Conservation (phyloP, 2,329 filamentous ascomycete genomes). For the Hypoxylon rubiginosum region DNA sequence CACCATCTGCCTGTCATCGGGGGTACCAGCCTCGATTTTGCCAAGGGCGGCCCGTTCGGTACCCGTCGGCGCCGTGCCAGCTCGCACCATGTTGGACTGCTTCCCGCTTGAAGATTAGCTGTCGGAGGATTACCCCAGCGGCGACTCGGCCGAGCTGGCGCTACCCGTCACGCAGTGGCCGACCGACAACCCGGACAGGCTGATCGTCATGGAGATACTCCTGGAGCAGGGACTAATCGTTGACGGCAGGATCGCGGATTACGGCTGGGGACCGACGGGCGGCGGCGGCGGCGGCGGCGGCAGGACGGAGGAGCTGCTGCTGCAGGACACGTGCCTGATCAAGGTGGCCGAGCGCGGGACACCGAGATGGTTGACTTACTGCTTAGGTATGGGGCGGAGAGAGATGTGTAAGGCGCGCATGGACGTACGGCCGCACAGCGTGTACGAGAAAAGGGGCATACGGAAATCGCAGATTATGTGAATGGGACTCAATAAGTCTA, state of each 20-base stretch:
- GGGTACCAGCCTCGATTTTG: constrained; percentile 5
- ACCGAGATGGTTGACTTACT: constrained; percentile 15
- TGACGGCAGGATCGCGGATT: constrained; percentile 9
- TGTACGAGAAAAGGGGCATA: constrained; percentile 9
- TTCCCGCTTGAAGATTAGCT: constrained; percentile 5
- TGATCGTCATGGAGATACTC: constrained; percentile 19
- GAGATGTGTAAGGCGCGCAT: constrained; percentile 12
- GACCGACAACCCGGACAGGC: constrained; percentile 6
- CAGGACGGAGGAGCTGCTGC: constrained; percentile 7
- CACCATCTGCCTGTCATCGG: constrained; percentile 11
- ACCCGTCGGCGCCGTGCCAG: constrained; percentile 4
- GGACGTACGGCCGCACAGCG: constrained; percentile 16
- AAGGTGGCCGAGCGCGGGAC: constrained; percentile 16
- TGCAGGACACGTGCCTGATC: constrained; percentile 17
- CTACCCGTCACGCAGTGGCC: constrained; percentile 22
- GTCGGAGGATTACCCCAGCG: constrained; percentile 6
- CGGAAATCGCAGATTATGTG: constrained; percentile 8
- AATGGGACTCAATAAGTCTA: constrained; percentile 1
- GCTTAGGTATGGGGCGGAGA: constrained; percentile 12
- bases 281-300: too few species aligned
- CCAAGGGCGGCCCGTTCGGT: constrained; percentile 6
- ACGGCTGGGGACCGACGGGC: too few species aligned
- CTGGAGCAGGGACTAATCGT: constrained; percentile 16
- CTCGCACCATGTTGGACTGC: constrained; percentile 13
- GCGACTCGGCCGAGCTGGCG: constrained; percentile 9